Base-by-base conservation (phyloP, 805 yeast species). In the Pichia thaimueangensis region DNA sequence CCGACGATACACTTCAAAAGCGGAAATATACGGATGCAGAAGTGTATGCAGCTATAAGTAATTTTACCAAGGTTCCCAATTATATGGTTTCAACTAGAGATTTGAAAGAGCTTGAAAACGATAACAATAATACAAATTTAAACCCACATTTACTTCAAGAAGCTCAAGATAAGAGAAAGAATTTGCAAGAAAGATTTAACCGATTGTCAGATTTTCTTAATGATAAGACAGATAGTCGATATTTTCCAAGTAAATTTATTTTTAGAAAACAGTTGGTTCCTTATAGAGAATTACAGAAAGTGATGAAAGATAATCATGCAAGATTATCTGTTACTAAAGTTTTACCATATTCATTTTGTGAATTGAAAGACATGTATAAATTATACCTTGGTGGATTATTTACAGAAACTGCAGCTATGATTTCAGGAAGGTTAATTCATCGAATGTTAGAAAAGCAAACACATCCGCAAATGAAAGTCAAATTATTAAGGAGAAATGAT, bases 341-440 rank as follows among this genome's bases (percentile, higher is more conserved):
- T 8, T 59, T 80, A 10, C 74, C 82, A 0, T 67, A 72, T 25
- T 59, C 69, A 13, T 83, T 87, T 85, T 84, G 93, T 64, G 91
- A 84, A 57, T 60, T 83, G 35, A 62, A 77, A 31, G 68, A 64
- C 16, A 68, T 71, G 45, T 83, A 76, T 54, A 67, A 69, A 20
- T 54, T 77, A 0, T 82, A 73, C 50, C 62, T 69, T 17, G 62
- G 70, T 6, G 43, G 37, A 11, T 22, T 37, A 2, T 52, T 52
- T 2, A 56, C 51, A 25, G 58, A 59, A 19, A 71, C 71, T 5
- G 50, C 47, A 3, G 68, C 71, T 3, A 70, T 81, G 67, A 43
- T 44, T 3, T 48, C 62, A 11, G 91, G 91, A 0, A 54, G 60
- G 5, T 52, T 50, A 24, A 63, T 64, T 5, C 89, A 83, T 57